Base-by-base conservation (phyloP, 2,329 filamentous ascomycete genomes). In the Monilinia laxa region DNA sequence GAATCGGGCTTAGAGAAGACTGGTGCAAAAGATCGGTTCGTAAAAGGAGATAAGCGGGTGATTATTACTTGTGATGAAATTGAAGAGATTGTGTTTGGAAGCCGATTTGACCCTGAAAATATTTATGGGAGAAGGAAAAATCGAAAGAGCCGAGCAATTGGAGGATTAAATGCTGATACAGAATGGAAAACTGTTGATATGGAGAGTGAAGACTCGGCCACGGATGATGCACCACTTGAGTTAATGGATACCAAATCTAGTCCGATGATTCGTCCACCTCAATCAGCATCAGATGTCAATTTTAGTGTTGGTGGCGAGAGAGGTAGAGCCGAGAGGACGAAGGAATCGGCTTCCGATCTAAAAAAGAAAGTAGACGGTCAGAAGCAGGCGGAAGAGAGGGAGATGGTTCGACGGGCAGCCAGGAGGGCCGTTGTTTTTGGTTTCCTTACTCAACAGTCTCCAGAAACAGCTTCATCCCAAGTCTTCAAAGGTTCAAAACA, bases 291-390 rank as follows among this genome's bases (percentile, higher is more conserved):
- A 16, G 54, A 68, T 23, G 82, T 86, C 68, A 86, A 87, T 62
- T 83, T 82, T 54, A 84, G 83, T 67, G 79, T 85, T 0, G 80
- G 83, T 23, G 84, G 85, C 1, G 84, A 86, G 70, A 84, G 84
- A 66, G 83, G 84, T 0, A 76, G 80, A 68, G 82, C 82, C 6
- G 84, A 86, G 73, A 78, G 80, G n/a, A 77, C 79, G 9, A 76
- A 80, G 20, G 84, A 86, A 73, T 84, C 81, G 3, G 79, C 81
- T 1, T 82, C 83, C 70, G 82, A 83, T 78, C 73, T 80, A 49
- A 76, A 79, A 68, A 84, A 82, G 75, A 76, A 84, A 31, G 73
- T 76, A 16, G 67, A 70, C 58, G 70, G 70, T 6, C 68, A 69
- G 28, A 65, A 54, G 45, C 52, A 58, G 38, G 70, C 70, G 10